A percentile compares a stretch with the other conserved stretches of the same genome.
phyloP scores from a whole-genome alignment of 1,284 basidiomycete genomes.

The Spongispora temasekensis region DNA sequence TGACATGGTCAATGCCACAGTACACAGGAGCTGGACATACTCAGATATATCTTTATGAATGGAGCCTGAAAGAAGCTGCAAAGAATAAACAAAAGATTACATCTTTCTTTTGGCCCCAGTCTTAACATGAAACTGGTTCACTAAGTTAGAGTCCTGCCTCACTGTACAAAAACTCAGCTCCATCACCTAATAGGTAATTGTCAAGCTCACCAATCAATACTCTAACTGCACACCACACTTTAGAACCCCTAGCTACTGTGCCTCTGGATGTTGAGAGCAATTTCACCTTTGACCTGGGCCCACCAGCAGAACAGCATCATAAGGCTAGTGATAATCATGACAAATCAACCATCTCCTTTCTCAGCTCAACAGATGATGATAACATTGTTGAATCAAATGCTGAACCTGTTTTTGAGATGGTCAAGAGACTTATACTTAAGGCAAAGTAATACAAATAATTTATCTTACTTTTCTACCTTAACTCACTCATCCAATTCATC shows the following conservation, averaged over 20 bases:
- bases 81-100: not conserved
- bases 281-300: no score
- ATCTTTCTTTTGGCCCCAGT: not conserved
- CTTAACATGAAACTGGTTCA: not conserved
- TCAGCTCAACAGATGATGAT: not conserved
- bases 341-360: not conserved
- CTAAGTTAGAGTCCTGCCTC: not conserved
- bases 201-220: not conserved
- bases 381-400: not conserved
- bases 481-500: not conserved
- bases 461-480: not conserved
- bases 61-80: not conserved
- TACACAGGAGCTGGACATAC: not conserved
- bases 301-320: not conserved
- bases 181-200: not conserved
- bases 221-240: not conserved
- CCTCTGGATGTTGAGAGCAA: not conserved
- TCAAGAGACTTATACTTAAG: not conserved
- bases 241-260: not conserved
- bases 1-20: not conserved
- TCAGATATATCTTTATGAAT: not conserved
- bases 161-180: not conserved
- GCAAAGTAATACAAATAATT: not conserved
- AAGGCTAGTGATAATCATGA: no score
- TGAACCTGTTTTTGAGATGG: not conserved